Base-by-base conservation (phyloP, 2,329 filamentous ascomycete genomes). In the Sodiomyces alkalinus region DNA sequence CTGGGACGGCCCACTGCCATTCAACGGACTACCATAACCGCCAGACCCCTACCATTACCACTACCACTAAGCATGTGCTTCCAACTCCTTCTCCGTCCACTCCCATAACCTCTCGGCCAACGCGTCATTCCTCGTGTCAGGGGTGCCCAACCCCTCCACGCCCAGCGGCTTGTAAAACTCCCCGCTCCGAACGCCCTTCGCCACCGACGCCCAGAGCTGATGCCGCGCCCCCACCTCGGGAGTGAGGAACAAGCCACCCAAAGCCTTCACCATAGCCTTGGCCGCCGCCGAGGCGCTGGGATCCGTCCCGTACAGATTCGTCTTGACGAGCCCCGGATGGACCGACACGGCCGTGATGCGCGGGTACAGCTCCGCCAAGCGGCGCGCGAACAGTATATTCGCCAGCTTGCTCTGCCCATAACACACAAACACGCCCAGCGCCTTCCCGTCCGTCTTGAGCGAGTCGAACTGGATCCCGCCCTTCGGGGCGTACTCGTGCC, bases 201-300 rank as follows among this genome's bases (percentile, higher is more conserved):
- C 37, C n/a, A 50, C 48, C 2, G 50, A 44, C 9, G 53, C 56
- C 58, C 58, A 62, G 3, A 62, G 42, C 40, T 60, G 56, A 31
- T 55, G 58, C 34, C 40, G 45, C 4, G 42, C 50, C 1, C 58
- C 58, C 17, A 47, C 33, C 14, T 48, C 41, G 4, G 33, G 31
- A 12, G 22, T 25, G 1, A 21, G 20, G 14, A 26, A 19, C 3
- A 26, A 17, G n/a, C n/a, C n/a, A n/a, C n/a, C n/a, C n/a, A n/a
- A n/a, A n/a, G n/a, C n/a, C n/a, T n/a, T n/a, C n/a, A n/a, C n/a
- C n/a, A n/a, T n/a, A n/a, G n/a, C n/a, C n/a, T n/a, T n/a, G n/a
- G n/a, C n/a, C n/a, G n/a, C n/a, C n/a, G n/a, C n/a, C n/a, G n/a
- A n/a, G n/a, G n/a, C n/a, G n/a, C n/a, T n/a, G n/a, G n/a, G n/a